phyloP scores from a whole-genome alignment of 2,329 filamentous ascomycete species.

The Arthroderma uncinatum region DNA sequence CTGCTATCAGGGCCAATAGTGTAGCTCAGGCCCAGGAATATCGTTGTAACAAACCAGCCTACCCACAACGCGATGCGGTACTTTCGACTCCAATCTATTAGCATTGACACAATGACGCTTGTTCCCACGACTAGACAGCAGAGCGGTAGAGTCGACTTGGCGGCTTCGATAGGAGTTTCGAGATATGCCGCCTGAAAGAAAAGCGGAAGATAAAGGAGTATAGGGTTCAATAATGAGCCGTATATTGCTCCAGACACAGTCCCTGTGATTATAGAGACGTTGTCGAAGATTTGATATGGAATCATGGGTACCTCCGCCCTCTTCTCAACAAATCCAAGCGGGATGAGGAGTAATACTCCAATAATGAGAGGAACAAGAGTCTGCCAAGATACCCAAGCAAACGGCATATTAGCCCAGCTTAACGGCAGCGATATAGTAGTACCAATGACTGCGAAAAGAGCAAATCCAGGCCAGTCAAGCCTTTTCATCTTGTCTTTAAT shows the following conservation, averaged over 20 bases:
- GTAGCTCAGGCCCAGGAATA: neutral
- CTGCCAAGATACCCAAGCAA: conserved; percentile 50
- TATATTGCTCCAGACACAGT: neutral
- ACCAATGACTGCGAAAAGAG: conserved; percentile 48
- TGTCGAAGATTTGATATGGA: neutral
- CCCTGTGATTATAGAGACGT: neutral
- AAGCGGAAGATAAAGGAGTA: neutral
- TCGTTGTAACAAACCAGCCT: neutral
- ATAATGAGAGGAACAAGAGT: conserved; percentile 51
- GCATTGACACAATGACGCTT: neutral
- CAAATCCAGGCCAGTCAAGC: conserved; percentile 53
- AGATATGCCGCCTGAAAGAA: neutral
- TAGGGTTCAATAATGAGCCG: neutral
- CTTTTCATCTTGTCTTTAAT: conserved; percentile 39
- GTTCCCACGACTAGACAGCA: neutral
- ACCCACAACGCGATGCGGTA: neutral
- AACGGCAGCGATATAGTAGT: conserved; percentile 51
- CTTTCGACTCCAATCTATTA: neutral
- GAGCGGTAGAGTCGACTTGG: neutral
- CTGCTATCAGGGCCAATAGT: neutral
- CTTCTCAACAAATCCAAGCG: conserved; percentile 45
- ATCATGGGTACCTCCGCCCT: neutral
- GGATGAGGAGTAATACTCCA: conserved; percentile 41
- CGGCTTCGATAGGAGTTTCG: neutral
- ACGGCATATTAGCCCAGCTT: conserved; percentile 55